These are phyloP conservation scores for Naganishia randhawae DNA, from an alignment of 768 basidiomycete species.

Conservation along the genomic window DNA sequence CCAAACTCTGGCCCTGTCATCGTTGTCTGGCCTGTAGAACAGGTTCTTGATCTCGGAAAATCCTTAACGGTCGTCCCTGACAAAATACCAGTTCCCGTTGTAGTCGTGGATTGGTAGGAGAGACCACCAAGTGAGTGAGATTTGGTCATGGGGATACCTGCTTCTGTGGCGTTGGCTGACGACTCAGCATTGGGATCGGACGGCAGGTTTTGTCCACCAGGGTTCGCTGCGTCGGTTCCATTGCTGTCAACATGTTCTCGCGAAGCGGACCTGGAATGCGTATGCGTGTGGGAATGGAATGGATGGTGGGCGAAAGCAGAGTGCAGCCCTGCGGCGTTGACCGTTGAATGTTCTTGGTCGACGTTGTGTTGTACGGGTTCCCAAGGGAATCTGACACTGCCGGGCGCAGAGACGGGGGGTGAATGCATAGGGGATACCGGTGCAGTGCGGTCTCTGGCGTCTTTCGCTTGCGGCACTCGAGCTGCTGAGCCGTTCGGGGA, in stretches of 20 bases:
- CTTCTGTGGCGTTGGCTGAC: not conserved
- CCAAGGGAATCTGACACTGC: conserved; percentile 10
- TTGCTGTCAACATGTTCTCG: not conserved
- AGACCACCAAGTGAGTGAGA: conserved; percentile 14
- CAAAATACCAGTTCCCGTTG: conserved; percentile 1
- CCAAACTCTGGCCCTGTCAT: conserved; percentile 30
- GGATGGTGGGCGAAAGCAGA: conserved; percentile 16
- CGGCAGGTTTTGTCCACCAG: conserved; percentile 6
- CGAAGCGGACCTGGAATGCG: conserved; percentile 14
- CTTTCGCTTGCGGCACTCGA: conserved; percentile 1
- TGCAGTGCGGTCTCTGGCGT: not conserved
- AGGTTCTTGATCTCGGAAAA: conserved; percentile 43
- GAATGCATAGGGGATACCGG: not conserved
- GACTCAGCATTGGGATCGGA: conserved; percentile 2
- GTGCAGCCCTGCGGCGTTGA: conserved; percentile 17
- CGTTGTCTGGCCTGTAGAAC: conserved; percentile 37
- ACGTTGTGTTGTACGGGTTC: conserved; percentile 1
- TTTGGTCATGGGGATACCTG: conserved; percentile 11
- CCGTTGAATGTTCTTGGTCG: conserved; percentile 12
- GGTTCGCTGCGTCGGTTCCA: not conserved
- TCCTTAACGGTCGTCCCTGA: conserved; percentile 19
- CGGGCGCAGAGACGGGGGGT: not conserved
- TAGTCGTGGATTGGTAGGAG: conserved; percentile 11
- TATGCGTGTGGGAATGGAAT: not conserved
- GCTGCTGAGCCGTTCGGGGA: not conserved